Conservation (phyloP, 208 protist genomes). For the Novymonas esmeraldas region DNA sequence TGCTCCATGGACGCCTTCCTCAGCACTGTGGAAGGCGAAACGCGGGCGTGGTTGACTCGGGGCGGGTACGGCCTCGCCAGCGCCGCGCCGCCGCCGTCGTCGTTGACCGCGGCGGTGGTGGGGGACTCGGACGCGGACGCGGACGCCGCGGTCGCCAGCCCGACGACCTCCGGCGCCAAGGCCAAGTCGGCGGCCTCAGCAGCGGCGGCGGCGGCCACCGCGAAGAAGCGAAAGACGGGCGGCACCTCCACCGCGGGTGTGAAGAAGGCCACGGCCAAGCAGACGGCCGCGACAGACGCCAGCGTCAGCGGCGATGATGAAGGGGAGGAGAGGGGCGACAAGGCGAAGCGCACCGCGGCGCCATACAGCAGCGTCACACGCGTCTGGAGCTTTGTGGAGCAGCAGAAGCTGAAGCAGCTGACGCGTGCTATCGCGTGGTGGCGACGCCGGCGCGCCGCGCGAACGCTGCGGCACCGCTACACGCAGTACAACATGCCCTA, state of each 20-base stretch:
- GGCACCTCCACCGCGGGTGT: constrained; percentile 1
- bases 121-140: too few relatives aligned
- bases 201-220: not conserved
- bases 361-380: constrained; percentile 33
- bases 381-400: constrained; percentile 52
- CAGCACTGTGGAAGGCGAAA: constrained; percentile 7
- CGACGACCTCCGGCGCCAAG: not conserved
- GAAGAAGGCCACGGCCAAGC: constrained; percentile 17
- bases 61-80: constrained; percentile 21
- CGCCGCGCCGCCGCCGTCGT: not conserved
- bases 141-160: too few relatives aligned
- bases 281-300: constrained; percentile 4
- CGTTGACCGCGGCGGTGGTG: not conserved
- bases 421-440: constrained; percentile 65
- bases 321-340: constrained; percentile 7
- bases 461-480: constrained; percentile 52
- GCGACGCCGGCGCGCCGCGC: constrained; percentile 57
- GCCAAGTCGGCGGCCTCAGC: not conserved
- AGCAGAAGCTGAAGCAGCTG: constrained; percentile 78
- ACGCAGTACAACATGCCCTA: constrained; percentile 67
- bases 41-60: constrained; percentile 36
- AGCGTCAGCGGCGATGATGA: constrained; percentile 11
- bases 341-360: not conserved
- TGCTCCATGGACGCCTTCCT: constrained; percentile 24
- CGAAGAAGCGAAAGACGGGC: constrained; percentile 2